These are phyloP conservation scores for Xerophyta viscosa DNA, from an alignment of 106 monocot genomes.

Conservation along the genomic window DNA sequence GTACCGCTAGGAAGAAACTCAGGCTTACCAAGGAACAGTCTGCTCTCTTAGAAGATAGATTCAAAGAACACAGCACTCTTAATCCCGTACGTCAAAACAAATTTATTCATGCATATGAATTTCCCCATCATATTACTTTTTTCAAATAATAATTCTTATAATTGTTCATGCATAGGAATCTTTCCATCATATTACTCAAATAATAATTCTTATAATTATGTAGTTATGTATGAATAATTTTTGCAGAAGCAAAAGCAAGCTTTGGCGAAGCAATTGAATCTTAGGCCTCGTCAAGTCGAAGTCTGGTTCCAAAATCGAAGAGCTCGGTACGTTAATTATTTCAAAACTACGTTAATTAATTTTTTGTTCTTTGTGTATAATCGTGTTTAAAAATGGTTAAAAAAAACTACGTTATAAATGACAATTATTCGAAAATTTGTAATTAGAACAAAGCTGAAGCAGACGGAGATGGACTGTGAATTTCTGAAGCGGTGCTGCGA, in stretches of 20 bases:
- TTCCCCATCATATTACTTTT: too few species aligned
- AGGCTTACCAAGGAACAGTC: too few species aligned
- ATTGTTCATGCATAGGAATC: too few species aligned
- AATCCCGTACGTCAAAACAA: conserved; percentile 39
- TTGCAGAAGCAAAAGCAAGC: conserved; percentile 48
- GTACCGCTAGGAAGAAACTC: conserved; percentile 41
- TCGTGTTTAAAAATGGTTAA: too few species aligned
- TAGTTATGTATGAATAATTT: too few species aligned
- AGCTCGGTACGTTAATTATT: conserved; percentile 33
- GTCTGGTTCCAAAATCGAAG: conserved; percentile 50
- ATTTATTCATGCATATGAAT: too few species aligned
- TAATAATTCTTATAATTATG: not conserved
- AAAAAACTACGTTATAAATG: too few species aligned
- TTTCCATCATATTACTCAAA: too few species aligned
- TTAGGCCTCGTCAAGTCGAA: conserved; percentile 41
- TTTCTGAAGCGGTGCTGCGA: conserved; percentile 45
- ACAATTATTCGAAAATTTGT: conserved; percentile 41
- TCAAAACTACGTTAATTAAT: not conserved
- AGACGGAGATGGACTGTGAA: too few species aligned
- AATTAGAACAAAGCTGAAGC: conserved; percentile 60
- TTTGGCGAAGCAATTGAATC: conserved; percentile 40
- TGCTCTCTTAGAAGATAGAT: conserved; percentile 38
- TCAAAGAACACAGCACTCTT: conserved; percentile 44
- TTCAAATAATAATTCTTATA: too few species aligned
- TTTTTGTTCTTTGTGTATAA: not conserved